A percentile compares a stretch with the other conserved stretches of the same genome.
Conservation (phyloP, 306 rosid species). For the Neltuma alba region DNA sequence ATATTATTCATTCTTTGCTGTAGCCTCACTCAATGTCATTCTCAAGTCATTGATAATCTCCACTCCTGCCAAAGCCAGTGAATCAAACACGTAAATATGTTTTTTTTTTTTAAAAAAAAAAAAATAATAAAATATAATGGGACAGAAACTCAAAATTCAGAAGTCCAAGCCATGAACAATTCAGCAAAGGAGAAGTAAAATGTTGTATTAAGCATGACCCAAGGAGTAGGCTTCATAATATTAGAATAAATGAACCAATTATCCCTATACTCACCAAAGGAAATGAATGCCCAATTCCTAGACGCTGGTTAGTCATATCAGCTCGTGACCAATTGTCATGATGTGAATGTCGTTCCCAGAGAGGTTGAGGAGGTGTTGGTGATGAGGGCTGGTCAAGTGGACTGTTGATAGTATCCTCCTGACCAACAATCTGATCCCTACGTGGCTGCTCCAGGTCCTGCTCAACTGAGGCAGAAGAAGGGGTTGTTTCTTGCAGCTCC, state of each 20-base stretch:
- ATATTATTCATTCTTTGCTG: conserved; percentile 94
- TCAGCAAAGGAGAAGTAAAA: conserved; percentile 37
- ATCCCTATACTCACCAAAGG: conserved; percentile 5
- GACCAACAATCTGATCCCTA: conserved; percentile 52
- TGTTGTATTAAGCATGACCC: neutral
- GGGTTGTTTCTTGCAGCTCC: conserved; percentile 70
- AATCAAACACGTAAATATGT: conserved; percentile 2
- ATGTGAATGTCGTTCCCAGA: conserved; percentile 70
- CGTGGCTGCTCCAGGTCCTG: conserved; percentile 59
- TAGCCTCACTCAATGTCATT: conserved; percentile 95
- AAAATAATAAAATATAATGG: neutral
- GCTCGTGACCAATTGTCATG: conserved; percentile 72
- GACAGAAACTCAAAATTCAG: conserved; percentile 21
- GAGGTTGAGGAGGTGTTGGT: conserved; percentile 65
- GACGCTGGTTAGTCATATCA: conserved; percentile 67
- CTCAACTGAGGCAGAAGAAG: conserved; percentile 59
- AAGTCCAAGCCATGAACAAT: conserved; percentile 32
- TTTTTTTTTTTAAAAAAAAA: neutral
- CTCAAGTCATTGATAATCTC: conserved; percentile 86
- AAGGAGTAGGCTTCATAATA: neutral
- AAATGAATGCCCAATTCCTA: conserved; percentile 65
- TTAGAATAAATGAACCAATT: neutral
- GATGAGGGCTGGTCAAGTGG: conserved; percentile 54
- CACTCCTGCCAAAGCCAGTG: conserved; percentile 62
- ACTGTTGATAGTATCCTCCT: conserved; percentile 48